Percentiles rank a stretch among this genome's conserved stretches.
phyloP scores from a whole-genome alignment of 192 early-diverging fungal species.

The Coemansia sp. region DNA sequence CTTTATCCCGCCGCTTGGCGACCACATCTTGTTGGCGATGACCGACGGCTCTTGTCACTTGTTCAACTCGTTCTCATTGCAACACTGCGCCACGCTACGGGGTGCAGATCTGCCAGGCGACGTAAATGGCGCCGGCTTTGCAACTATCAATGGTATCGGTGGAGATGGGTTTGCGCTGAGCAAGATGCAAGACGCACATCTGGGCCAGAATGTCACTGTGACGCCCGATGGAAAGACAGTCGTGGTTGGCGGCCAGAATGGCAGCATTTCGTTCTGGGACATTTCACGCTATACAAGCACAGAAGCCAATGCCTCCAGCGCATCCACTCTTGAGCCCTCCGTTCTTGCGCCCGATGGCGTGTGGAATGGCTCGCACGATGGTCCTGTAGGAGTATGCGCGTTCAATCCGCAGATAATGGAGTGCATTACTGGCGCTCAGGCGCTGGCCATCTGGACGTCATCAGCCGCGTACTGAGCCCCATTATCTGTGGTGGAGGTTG shows the following conservation, averaged over 20 bases:
- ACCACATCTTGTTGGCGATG: constrained; percentile 29
- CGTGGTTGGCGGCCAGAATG: constrained; percentile 19
- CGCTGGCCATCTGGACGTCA: constrained; percentile 36
- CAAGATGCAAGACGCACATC: constrained; percentile 13
- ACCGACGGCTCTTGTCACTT: constrained; percentile 14
- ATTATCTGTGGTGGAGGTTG: not conserved
- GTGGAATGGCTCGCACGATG: constrained; percentile 35
- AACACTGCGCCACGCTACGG: constrained; percentile 1
- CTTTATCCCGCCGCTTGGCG: constrained; percentile 35
- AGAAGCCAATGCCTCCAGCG: not conserved
- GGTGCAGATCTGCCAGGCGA: not conserved
- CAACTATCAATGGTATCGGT: not conserved
- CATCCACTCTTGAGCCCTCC: not conserved
- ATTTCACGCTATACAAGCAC: not conserved
- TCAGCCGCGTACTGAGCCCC: not conserved
- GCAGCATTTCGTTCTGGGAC: constrained; percentile 38
- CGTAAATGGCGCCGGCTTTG: not conserved
- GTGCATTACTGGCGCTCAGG: constrained; percentile 32
- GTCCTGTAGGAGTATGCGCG: constrained; percentile 32
- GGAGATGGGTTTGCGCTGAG: not conserved
- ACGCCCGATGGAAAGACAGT: constrained; percentile 42
- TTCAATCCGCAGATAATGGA: constrained; percentile 44
- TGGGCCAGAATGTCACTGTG: constrained; percentile 31
- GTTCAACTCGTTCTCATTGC: constrained; percentile 21
- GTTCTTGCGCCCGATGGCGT: constrained; percentile 17